Evolutionary conservation across 495 filamentous ascomycete species (phyloP).

Genomic region (Cladorrhinum samala): DNA sequence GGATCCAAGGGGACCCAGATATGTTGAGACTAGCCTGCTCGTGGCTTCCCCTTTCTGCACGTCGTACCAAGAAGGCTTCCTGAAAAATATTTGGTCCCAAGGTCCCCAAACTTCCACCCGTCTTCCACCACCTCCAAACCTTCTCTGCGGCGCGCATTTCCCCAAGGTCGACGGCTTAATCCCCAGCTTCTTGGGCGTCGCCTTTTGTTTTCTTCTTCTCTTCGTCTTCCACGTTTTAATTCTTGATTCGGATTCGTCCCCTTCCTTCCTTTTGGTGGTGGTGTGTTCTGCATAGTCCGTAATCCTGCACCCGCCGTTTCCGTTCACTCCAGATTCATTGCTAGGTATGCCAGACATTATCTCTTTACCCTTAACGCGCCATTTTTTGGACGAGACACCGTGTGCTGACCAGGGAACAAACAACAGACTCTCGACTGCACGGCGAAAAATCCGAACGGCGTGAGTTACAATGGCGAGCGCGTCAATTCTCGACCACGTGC

Average conservation of each 20-base stretch:
- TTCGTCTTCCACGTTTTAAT: slow-evolving; percentile 5
- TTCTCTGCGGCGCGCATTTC: slow-evolving; percentile 6
- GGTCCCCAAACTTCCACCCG: slow-evolving; percentile 5
- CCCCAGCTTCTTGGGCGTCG: slow-evolving; percentile 7
- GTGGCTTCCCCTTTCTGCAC: slow-evolving; percentile 20
- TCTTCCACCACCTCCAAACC: slow-evolving; percentile 6
- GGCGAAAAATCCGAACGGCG: slow-evolving; percentile 3
- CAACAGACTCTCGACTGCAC: slow-evolving; percentile 8
- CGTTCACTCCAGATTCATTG: not conserved
- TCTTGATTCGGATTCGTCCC: too few relatives aligned
- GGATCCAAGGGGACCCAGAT: slow-evolving; percentile 3
- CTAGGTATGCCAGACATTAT: too few relatives aligned
- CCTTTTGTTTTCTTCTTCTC: slow-evolving; percentile 1
- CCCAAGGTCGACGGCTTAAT: slow-evolving; percentile 5
- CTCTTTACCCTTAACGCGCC: not conserved
- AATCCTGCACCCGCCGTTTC: slow-evolving; percentile 1
- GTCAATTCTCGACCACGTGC: slow-evolving; percentile 55
- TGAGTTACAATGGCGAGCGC: slow-evolving; percentile 35
- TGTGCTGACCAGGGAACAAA: slow-evolving; percentile 7
- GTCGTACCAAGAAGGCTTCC: not conserved
- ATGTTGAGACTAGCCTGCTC: slow-evolving; percentile 9
- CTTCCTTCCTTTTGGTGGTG: not conserved
- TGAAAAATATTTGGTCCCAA: slow-evolving; percentile 15
- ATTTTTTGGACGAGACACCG: not conserved
- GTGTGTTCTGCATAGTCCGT: not conserved